A percentile compares a stretch with the other conserved stretches of the same genome.
Evolutionary conservation across 1,139 yeast genomes (phyloP).

Genomic region (Candida buenavistaensis): DNA sequence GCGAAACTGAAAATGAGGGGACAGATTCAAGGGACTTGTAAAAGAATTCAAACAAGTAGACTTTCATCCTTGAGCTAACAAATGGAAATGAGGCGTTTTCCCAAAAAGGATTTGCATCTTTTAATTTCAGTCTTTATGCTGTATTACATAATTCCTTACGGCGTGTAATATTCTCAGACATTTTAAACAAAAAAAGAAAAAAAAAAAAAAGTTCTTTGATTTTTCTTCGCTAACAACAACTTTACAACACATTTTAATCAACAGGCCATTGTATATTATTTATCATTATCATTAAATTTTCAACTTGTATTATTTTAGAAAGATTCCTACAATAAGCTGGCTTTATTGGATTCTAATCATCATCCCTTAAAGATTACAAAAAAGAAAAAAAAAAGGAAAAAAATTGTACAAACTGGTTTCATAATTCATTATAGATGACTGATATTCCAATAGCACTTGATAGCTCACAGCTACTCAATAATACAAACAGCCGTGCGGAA

Average conservation of each 20-base stretch:
- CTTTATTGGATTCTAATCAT: conserved; percentile 6
- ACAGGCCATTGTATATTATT: background rate
- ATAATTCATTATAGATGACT: conserved; percentile 7
- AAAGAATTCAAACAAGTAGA: too few relatives aligned
- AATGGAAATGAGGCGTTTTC: too few relatives aligned
- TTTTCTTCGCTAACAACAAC: background rate
- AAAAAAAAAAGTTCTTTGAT: conserved; percentile 1
- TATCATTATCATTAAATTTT: background rate
- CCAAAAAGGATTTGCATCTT: too few relatives aligned
- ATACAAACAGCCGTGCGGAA: conserved; percentile 2
- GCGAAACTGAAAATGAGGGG: too few relatives aligned
- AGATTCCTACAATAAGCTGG: conserved; percentile 9
- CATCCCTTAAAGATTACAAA: background rate
- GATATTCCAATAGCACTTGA: conserved; percentile 12
- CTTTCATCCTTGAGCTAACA: too few relatives aligned
- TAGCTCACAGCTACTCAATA: conserved; percentile 5
- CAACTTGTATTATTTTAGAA: background rate
- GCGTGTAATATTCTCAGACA: too few relatives aligned
- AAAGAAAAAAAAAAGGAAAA: background rate
- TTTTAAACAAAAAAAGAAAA: background rate
- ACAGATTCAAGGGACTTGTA: too few relatives aligned
- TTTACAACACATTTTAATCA: background rate
- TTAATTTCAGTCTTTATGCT: too few relatives aligned
- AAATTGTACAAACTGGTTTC: background rate
- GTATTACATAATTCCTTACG: too few relatives aligned